Base-by-base conservation (phyloP, 768 basidiomycete genomes). In the Mycena galopus region DNA sequence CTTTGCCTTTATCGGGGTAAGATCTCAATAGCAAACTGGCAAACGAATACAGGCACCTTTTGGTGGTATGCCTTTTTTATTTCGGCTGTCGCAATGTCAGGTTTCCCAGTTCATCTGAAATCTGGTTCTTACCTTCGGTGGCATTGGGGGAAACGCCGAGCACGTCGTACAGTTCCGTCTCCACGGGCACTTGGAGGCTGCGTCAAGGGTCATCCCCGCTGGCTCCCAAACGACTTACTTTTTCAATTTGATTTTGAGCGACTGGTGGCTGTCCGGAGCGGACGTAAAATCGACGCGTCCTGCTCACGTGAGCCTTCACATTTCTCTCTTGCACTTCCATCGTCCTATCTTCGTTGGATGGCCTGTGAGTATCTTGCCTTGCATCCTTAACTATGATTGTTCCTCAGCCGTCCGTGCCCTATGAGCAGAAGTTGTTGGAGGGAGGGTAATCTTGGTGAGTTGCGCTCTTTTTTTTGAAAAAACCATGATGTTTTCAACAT, bases 61-160 rank as follows among this genome's bases (percentile, higher is more conserved):
- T 90, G 94, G 80, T 93, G 92, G 80, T 98, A 98, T 19, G 96
- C 96, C 79, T 94, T 95, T 83, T 96, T 97, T 77, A 98, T 95
- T 73, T 98, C 95, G 75, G 87, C 94, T 93, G 32, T 58, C 59
- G 25, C 32, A 53, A 61, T 51, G 25, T 51, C 9, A 51, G 50
- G 19, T 51, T 25, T 11, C 17, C 8, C 25, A 25, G 3, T 11
- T 23, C 9, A 11, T 51, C 9, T 11, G n/a, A 47, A 21, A 47
- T 5, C n/a, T 47, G 2, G 6, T 17, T 47, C 19, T 25, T 51
- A 94, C 95, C 92, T 86, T 93, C 92, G 35, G 86, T 89, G 47
- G 95, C 96, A 68, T 84, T 84, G 25, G 91, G 85, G 56, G 88
- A 78, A 30, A 97, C 90, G 30, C 93, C 95, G 32, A 98, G 86